Evolutionary conservation across 2,329 filamentous ascomycete genomes (phyloP), one percentile per base, ranked within the genome.

Genomic region (Hypoxylon sp.): DNA sequence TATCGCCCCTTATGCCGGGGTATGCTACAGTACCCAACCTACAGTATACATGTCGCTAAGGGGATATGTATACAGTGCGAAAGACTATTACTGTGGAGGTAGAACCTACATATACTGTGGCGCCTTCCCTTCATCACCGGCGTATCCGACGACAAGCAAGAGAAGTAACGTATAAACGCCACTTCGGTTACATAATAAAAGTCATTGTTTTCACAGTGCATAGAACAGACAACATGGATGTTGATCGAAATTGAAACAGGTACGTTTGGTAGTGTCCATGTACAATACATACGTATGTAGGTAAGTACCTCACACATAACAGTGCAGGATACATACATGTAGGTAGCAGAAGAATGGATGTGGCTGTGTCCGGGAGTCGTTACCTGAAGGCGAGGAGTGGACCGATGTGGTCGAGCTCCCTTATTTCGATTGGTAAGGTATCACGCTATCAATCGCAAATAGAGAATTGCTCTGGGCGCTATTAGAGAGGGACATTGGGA

Each of bases 1-100:
- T 67, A 52, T 69, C 60, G 61, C 67, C 67, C 67, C 63, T 59
- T 61, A 57, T 49, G 63, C 59, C 52, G 58, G 63, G 66, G 66
- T 60, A 7, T 56, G 64, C 55, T 30, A 59, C 51, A 59, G 46
- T 67, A 68, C 57, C 43, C 45, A 48, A 17, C 17, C 13, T 43
- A 60, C 30, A 17, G 57, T 63, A 52, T 56, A 25, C 48, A 52
- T 25, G 49, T 63, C n/a, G 36, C 30, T 50, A 50, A 30, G 17
- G 43, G 46, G 5, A 11, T 38, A 25, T 9, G 38, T 56, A 46
- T 19, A 49, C 45, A 58, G 55, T 46, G 41, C 28, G 1, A 3
- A 0, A 3, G 7, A 2, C 11, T 46, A 34, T 28, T 46, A 19
- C 14, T 56, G 38, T 17, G 25, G 38, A 25, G 43, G 41, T 23